These are phyloP conservation scores for Candida andamanensis DNA, from an alignment of 805 yeast species.

Conservation along the genomic window DNA sequence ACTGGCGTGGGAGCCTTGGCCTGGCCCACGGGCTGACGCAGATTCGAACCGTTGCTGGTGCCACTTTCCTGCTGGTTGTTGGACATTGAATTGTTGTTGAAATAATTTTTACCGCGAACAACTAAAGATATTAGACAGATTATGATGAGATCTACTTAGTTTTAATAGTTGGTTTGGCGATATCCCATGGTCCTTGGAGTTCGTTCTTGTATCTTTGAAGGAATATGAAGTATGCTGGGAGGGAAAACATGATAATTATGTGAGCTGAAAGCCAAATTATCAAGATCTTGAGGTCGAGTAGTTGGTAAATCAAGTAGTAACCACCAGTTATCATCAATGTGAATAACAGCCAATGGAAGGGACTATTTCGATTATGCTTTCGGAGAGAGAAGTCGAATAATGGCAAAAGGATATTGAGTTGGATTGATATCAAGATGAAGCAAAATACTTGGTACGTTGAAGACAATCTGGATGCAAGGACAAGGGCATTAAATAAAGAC, in stretches of 20 bases:
- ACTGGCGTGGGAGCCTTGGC: constrained; percentile 6
- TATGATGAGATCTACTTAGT: no score
- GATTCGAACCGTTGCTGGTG: neutral
- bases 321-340: constrained; percentile 15
- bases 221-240: constrained; percentile 67
- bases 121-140: no score
- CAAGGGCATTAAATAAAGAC: constrained; percentile 79
- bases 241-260: constrained; percentile 43
- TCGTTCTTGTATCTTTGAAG: constrained; percentile 80
- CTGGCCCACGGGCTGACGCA: neutral
- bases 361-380: constrained; percentile 12
- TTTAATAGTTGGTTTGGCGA: constrained; percentile 55
- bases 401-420: constrained; percentile 70
- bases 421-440: constrained; percentile 70
- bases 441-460: constrained; percentile 77
- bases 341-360: constrained; percentile 23
- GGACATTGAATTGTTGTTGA: neutral
- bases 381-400: constrained; percentile 60
- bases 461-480: constrained; percentile 79
- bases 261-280: constrained; percentile 49
- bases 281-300: constrained; percentile 24
- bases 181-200: constrained; percentile 91
- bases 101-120: no score
- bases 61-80: no score
- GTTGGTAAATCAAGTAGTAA: constrained; percentile 22